Evolutionary conservation across 2,329 filamentous ascomycete species (phyloP).

Genomic region (Claviceps sp.): DNA sequence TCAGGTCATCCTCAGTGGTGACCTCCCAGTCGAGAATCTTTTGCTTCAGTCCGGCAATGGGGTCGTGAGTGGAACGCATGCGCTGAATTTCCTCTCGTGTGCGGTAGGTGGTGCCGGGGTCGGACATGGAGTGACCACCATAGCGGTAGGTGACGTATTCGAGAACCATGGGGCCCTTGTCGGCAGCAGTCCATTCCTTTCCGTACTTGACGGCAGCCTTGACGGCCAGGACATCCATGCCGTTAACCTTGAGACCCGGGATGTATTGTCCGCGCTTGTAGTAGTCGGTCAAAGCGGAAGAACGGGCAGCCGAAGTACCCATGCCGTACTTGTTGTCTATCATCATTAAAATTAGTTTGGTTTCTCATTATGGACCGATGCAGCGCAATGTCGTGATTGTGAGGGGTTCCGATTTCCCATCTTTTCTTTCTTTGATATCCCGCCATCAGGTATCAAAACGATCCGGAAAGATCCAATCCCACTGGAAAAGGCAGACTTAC

Average conservation of each 20-base stretch:
- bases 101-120: conserved; percentile 97
- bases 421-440: no score
- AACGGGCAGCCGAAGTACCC: conserved; percentile 90
- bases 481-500: conserved; percentile 39
- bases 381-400: no score
- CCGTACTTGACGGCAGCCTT: conserved; percentile 92
- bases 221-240: conserved; percentile 96
- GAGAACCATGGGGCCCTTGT: conserved; percentile 87
- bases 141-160: conserved; percentile 99
- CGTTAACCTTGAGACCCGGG: conserved; percentile 97
- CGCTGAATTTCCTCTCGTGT: conserved; percentile 99
- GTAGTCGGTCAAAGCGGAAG: conserved; percentile 95
- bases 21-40: conserved; percentile 96
- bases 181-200: conserved; percentile 71
- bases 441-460: no score
- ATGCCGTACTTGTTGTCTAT: conserved; percentile 99
- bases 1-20: conserved; percentile 85
- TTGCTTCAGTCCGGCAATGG: conserved; percentile 94
- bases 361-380: no score
- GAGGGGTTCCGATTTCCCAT: no score
- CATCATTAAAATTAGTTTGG: not conserved
- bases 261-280: conserved; percentile 99
- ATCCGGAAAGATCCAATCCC: no score
- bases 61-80: conserved; percentile 98
- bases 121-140: conserved; percentile 99